A percentile compares a stretch with the other conserved stretches of the same genome.
Evolutionary conservation across 371 early-diverging fungal genomes (phyloP).

Genomic region (Blyttiomyces sp.): DNA sequence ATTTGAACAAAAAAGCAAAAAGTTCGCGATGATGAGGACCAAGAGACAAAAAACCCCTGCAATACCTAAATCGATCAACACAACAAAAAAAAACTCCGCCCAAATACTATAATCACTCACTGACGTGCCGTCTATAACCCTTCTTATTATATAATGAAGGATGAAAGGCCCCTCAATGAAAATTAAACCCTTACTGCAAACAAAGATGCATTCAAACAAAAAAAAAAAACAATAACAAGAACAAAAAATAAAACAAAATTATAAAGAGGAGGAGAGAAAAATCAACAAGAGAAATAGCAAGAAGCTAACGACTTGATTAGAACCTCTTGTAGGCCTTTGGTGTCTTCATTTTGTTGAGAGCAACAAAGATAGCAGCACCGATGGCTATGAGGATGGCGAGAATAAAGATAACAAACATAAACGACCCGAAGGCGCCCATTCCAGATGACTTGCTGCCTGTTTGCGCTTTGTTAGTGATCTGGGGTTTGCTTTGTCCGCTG

Average conservation of each 20-base stretch:
- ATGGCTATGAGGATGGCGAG: constrained; percentile 51
- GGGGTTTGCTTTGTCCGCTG: neutral
- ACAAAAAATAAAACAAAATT: neutral
- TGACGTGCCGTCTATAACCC: too few relatives aligned
- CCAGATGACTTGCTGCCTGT: neutral
- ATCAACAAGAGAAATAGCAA: constrained; percentile 3
- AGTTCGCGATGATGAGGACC: too few relatives aligned
- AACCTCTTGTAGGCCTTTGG: constrained; percentile 66
- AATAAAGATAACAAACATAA: constrained; percentile 46
- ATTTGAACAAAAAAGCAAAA: too few relatives aligned
- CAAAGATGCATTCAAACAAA: neutral
- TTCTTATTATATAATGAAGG: too few relatives aligned
- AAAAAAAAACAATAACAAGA: neutral
- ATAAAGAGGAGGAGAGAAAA: constrained; percentile 1
- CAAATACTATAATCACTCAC: too few relatives aligned
- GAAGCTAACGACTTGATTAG: constrained; percentile 20
- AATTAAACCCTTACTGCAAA: too few relatives aligned
- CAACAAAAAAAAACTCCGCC: too few relatives aligned
- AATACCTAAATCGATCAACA: too few relatives aligned
- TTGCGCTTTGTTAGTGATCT: neutral
- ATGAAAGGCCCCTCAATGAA: too few relatives aligned
- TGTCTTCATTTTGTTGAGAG: constrained; percentile 54
- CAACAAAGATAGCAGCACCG: constrained; percentile 53
- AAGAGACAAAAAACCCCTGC: too few relatives aligned
- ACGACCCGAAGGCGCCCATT: constrained; percentile 42